These are phyloP conservation scores for Candida chilensis DNA, from an alignment of 805 yeast genomes.

Conservation along the genomic window DNA sequence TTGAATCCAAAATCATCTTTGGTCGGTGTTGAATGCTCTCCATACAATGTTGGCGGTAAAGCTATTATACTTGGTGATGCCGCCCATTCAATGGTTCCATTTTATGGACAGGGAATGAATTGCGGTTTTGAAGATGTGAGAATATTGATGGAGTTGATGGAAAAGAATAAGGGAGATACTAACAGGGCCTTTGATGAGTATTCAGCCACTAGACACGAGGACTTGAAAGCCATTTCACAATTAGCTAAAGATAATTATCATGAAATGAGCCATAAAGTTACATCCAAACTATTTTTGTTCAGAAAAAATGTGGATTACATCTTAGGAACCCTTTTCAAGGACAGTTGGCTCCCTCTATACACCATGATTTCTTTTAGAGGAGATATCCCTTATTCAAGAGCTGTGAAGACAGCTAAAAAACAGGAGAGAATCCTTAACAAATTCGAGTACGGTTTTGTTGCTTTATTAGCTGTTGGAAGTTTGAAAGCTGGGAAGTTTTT, in stretches of 20 bases:
- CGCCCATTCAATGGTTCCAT: slow-evolving; percentile 97
- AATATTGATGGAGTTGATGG: slow-evolving; percentile 45
- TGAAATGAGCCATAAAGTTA: slow-evolving; percentile 83
- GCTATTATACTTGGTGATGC: slow-evolving; percentile 83
- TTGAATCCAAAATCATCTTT: slow-evolving; percentile 71
- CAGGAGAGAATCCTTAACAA: slow-evolving; percentile 45
- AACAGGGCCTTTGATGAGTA: slow-evolving; percentile 44
- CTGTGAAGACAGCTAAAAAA: slow-evolving; percentile 41
- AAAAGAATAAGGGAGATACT: slow-evolving; percentile 25
- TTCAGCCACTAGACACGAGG: slow-evolving; percentile 47
- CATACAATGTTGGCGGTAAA: slow-evolving; percentile 57
- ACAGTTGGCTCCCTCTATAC: slow-evolving; percentile 76
- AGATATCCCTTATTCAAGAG: slow-evolving; percentile 70
- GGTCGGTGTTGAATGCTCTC: slow-evolving; percentile 59
- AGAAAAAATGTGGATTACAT: slow-evolving; percentile 63
- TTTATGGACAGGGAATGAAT: slow-evolving; percentile 95
- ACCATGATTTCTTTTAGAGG: slow-evolving; percentile 88
- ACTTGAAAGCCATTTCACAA: slow-evolving; percentile 66
- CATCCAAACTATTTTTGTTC: slow-evolving; percentile 46
- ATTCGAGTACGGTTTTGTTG: too few relatives aligned
- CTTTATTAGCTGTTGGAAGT: too few relatives aligned
- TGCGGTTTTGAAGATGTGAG: slow-evolving; percentile 91
- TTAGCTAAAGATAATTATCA: slow-evolving; percentile 74
- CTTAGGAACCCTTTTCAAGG: slow-evolving; percentile 49
- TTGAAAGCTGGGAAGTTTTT: too few relatives aligned